phyloP scores from a whole-genome alignment of 2,329 filamentous ascomycete genomes.

The Aspergillus flavus region DNA sequence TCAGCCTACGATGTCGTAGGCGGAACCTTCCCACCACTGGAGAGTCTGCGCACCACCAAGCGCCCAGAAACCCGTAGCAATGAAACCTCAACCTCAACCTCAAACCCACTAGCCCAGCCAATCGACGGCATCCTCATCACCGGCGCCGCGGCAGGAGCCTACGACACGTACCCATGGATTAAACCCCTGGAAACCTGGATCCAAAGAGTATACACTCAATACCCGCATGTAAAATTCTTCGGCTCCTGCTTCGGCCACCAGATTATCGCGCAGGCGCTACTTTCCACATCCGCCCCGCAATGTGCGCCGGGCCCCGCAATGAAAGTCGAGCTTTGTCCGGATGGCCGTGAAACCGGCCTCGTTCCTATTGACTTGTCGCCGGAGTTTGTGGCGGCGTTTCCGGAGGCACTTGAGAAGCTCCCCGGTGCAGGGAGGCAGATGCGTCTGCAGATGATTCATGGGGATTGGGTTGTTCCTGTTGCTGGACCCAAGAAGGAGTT shows the following conservation, averaged over 20 bases:
- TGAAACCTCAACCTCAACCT: too few species aligned
- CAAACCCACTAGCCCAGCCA: slow-evolving; percentile 13
- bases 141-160: slow-evolving; percentile 32
- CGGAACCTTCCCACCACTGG: slow-evolving; percentile 29
- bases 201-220: slow-evolving; percentile 26
- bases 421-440: slow-evolving; percentile 14
- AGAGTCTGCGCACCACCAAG: slow-evolving; percentile 22
- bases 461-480: slow-evolving; percentile 31
- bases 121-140: slow-evolving; percentile 38
- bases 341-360: slow-evolving; percentile 36
- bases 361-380: slow-evolving; percentile 27
- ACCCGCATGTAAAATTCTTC: slow-evolving; percentile 34
- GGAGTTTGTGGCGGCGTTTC: slow-evolving; percentile 15
- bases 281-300: slow-evolving; percentile 12
- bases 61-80: neutral
- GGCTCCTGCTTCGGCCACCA: slow-evolving; percentile 41
- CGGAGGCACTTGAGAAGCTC: neutral
- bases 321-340: slow-evolving; percentile 23
- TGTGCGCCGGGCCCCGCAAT: neutral
- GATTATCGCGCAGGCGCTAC: slow-evolving; percentile 24
- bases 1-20: slow-evolving; percentile 39
- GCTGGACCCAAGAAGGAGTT: neutral
- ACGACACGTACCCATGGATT: slow-evolving; percentile 36
- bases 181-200: slow-evolving; percentile 29
- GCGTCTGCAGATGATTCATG: slow-evolving; percentile 38